Conservation (phyloP, 2,329 filamentous ascomycete genomes). For the Mycosphaerella sp. region DNA sequence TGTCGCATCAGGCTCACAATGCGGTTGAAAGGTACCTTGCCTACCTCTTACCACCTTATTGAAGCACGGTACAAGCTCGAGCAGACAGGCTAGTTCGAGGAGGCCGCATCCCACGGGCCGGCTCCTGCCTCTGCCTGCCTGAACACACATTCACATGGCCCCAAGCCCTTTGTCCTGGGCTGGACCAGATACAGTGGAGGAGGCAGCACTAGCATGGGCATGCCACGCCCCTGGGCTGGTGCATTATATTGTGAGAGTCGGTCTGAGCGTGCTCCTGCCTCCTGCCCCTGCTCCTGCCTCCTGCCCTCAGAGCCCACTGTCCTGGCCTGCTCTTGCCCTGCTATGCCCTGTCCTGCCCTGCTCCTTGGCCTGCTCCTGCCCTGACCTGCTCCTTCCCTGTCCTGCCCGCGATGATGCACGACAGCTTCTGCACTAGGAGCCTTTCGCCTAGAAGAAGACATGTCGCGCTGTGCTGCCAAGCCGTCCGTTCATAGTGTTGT, state of each 20-base stretch:
- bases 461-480: constrained; percentile 7
- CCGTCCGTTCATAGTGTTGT: constrained; percentile 16
- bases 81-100: constrained; percentile 3
- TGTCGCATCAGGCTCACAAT: constrained; percentile 3
- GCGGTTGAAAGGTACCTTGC: too few species aligned
- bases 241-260: constrained; percentile 5
- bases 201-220: not conserved
- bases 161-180: not conserved
- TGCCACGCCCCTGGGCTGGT: constrained; percentile 1
- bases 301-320: too few species aligned
- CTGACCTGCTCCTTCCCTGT: too few species aligned
- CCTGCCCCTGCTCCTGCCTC: too few species aligned
- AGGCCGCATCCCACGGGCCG: constrained; percentile 10
- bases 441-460: constrained; percentile 9
- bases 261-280: constrained; percentile 3
- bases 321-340: too few species aligned
- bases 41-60: too few species aligned
- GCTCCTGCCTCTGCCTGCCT: constrained; percentile 1
- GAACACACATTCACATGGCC: not conserved
- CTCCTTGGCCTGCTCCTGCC: too few species aligned
- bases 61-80: not conserved
- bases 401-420: constrained; percentile 12
- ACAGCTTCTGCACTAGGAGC: constrained; percentile 8
- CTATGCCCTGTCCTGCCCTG: too few species aligned
- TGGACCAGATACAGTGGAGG: not conserved